These are phyloP conservation scores for Ceriops tagal DNA, from an alignment of 345 rosid genomes.

Conservation along the genomic window DNA sequence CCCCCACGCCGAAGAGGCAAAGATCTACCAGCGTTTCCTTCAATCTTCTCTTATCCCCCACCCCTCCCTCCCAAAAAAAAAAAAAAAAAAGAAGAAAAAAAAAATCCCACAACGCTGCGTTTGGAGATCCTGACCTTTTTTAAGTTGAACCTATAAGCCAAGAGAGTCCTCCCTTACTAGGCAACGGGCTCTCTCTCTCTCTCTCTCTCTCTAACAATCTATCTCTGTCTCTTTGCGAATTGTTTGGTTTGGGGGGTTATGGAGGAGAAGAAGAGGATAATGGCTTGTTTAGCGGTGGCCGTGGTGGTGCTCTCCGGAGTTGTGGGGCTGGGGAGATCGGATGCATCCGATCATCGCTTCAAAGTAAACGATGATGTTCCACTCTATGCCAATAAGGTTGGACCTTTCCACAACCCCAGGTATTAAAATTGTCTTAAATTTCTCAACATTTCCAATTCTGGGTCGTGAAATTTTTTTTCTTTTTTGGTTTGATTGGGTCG, in stretches of 20 bases:
- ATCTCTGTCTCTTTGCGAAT: not conserved
- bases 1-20: too few relatives aligned
- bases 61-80: too few relatives aligned
- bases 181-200: not conserved
- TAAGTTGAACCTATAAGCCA: too few relatives aligned
- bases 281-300: constrained; percentile 13
- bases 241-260: not conserved
- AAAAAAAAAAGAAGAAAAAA: too few relatives aligned
- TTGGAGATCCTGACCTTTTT: too few relatives aligned
- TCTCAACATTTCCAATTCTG: not conserved
- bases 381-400: constrained; percentile 36
- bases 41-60: too few relatives aligned
- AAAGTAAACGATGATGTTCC: constrained; percentile 30
- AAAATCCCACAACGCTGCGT: too few relatives aligned
- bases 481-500: too few relatives aligned
- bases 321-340: constrained; percentile 21
- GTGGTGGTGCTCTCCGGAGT: constrained; percentile 6
- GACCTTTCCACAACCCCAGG: constrained; percentile 45
- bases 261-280: constrained; percentile 11
- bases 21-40: too few relatives aligned
- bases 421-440: not conserved
- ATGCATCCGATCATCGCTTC: constrained; percentile 35
- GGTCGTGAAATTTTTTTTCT: not conserved
- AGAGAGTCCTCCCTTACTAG: too few relatives aligned
- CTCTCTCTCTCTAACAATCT: not conserved